Evolutionary conservation across 148 eudicot genomes (phyloP), one percentile per base, ranked within the genome.

Genomic region (Vaccinium macrocarpon): DNA sequence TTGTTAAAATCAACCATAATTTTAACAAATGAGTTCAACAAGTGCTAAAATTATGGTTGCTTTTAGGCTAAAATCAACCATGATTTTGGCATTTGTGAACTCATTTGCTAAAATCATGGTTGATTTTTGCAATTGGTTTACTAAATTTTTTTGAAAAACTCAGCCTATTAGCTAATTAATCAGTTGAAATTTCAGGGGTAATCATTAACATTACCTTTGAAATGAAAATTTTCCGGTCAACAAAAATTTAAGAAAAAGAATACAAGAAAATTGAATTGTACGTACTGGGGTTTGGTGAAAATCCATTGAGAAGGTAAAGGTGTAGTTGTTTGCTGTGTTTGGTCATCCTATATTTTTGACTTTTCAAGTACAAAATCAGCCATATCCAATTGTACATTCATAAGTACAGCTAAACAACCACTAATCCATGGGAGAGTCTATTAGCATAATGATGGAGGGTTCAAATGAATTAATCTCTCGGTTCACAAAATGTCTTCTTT

Each of bases 261-360:
- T 6, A 23, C 56, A 23, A 64, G 48, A 14, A 66, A 16, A n/a
- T 66, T 25, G 12, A 64, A 64, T 81, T 46, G 14, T 48, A 0
- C 38, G 14, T 64, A 0, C 38, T 11, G 2, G n/a, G 51, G 83
- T 48, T 81, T 48, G 83, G 83, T 66, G 66, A 81, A 61, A 62
- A 23, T n/a, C 55, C 83, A 81, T 42, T 23, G 2, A 25, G 25
- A 72, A 62, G 71, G 76, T 64, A 72, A 72, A 46, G 57, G 56
- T 25, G 73, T 68, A 13, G 73, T 68, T 27, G 73, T 59, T 80
- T 61, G 51, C 9, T n/a, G 15, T 21, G 13, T 61, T 59, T 59
- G 72, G 64, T 61, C 53, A 42, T 80, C 72, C 71, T 61, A 59
- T 59, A 38, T 61, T 38, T 59, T 49, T 80, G 72, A 80, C 72